phyloP scores from a whole-genome alignment of 305 asterid species.

The Solanum hybrid region DNA sequence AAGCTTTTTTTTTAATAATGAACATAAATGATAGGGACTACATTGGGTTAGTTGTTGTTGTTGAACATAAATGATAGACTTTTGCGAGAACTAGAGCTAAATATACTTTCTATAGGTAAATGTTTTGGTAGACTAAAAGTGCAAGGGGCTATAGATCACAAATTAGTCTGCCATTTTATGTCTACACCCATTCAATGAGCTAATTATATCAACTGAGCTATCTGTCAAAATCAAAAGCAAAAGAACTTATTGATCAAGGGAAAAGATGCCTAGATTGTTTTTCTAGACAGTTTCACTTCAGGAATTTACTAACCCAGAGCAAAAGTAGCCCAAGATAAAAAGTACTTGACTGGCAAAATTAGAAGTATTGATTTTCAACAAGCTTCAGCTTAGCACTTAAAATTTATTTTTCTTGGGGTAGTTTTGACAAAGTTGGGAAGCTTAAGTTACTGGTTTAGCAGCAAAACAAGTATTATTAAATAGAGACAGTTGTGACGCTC shows the following conservation, averaged over 20 bases:
- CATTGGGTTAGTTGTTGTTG: neutral
- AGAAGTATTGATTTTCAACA: neutral
- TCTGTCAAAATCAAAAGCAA: neutral
- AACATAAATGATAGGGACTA: neutral
- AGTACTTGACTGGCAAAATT: neutral
- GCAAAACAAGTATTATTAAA: neutral
- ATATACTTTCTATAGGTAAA: neutral
- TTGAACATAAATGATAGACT: neutral
- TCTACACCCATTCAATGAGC: neutral
- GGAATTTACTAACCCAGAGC: neutral
- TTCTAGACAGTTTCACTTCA: neutral
- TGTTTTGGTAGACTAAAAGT: neutral
- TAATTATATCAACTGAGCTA: neutral
- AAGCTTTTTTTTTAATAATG: neutral
- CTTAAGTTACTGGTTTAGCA: neutral
- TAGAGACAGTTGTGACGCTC: neutral
- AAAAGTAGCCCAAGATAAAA: neutral
- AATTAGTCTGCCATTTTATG: neutral
- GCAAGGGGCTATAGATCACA: neutral
- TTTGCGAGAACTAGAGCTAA: neutral
- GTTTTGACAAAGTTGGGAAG: neutral
- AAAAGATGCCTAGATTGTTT: neutral
- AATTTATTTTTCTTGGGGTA: neutral
- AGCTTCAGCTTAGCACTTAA: neutral
- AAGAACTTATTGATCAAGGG: neutral